Evolutionary conservation across 2,329 filamentous ascomycete genomes (phyloP), one percentile per base, ranked within the genome.

Genomic region (Elsinoe australis): DNA sequence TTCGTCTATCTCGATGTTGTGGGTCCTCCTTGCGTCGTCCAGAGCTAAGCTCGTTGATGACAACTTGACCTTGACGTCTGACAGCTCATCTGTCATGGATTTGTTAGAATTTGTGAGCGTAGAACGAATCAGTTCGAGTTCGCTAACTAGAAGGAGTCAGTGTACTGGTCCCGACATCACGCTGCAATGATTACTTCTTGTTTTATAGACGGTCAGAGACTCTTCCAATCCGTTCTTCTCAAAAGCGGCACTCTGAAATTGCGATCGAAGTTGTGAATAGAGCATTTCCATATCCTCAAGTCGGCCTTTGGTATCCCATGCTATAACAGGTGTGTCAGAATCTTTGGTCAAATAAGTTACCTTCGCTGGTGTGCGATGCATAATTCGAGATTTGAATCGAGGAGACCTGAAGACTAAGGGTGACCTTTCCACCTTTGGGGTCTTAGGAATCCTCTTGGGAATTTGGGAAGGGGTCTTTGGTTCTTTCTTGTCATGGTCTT

Each of bases 271-370:
- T 51, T 76, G 72, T 39, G 76, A 74, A 61, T 87, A 87, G 58
- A 90, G 75, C 14, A 73, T 71, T 58, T 94, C 86, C 67, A 95
- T 82, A 51, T 80, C 76, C 53, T 82, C 80, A 56, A 95, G 76
- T 54, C 83, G 80, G 52, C 78, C 78, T 57, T 88, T 82, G 55
- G 88, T 80, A 63, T 95, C 87, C 76, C 83, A 90, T 59, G 77
- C 84, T 86, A 76, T 70, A 63, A 64, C 61, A 67, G 70, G 74
- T 55, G 76, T 68, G 74, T 86, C 83, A 80, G 88, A 87, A 72
- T 82, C 70, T 70, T 81, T 84, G 55, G 76, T 82, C 59, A 90
- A 71, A 71, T 51, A 62, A 7, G 49, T 50, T 48, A 51, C 53
- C 49, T 74, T 53, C 44, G 21, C 49, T 61, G 62, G 55, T 15